phyloP scores from a whole-genome alignment of 1,139 yeast genomes.

The Komagataea norvegica region DNA sequence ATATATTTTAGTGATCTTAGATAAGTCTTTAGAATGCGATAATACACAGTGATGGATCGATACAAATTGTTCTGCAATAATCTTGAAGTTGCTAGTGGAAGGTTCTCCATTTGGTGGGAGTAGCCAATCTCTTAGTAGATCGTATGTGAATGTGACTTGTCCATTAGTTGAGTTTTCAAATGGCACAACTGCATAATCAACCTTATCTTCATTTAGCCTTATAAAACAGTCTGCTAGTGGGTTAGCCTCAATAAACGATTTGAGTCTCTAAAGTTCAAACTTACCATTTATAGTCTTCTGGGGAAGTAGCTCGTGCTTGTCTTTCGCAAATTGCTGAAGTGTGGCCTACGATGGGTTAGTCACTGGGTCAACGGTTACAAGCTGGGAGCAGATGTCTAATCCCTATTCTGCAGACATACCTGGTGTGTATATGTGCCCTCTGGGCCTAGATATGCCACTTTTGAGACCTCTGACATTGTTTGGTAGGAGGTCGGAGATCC shows the following conservation, averaged over 20 bases:
- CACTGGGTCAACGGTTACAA: not conserved
- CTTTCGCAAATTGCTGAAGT: slow-evolving; percentile 60
- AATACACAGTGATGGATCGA: slow-evolving; percentile 76
- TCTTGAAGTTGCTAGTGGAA: slow-evolving; percentile 34
- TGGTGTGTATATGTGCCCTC: slow-evolving; percentile 89
- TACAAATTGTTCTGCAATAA: slow-evolving; percentile 78
- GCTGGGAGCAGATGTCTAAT: not conserved
- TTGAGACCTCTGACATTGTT: slow-evolving; percentile 16
- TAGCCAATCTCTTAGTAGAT: slow-evolving; percentile 68
- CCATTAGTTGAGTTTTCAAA: slow-evolving; percentile 95
- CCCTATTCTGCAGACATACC: slow-evolving; percentile 37
- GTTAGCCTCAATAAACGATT: no score
- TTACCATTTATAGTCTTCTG: slow-evolving; percentile 31
- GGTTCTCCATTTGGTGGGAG: slow-evolving; percentile 16
- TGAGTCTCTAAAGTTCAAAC: no score
- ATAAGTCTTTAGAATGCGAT: slow-evolving; percentile 41
- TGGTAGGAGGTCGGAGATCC: not conserved
- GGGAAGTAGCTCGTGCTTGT: slow-evolving; percentile 20
- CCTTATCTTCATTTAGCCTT: slow-evolving; percentile 38
- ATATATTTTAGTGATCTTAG: slow-evolving; percentile 52
- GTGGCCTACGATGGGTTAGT: slow-evolving; percentile 50
- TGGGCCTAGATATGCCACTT: slow-evolving; percentile 80
- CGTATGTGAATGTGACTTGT: slow-evolving; percentile 81
- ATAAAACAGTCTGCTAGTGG: slow-evolving; percentile 54
- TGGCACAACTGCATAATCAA: slow-evolving; percentile 80